A percentile compares a stretch with the other conserved stretches of the same genome.
Evolutionary conservation across 768 basidiomycete species (phyloP).

Genomic region (Epithele typhae): DNA sequence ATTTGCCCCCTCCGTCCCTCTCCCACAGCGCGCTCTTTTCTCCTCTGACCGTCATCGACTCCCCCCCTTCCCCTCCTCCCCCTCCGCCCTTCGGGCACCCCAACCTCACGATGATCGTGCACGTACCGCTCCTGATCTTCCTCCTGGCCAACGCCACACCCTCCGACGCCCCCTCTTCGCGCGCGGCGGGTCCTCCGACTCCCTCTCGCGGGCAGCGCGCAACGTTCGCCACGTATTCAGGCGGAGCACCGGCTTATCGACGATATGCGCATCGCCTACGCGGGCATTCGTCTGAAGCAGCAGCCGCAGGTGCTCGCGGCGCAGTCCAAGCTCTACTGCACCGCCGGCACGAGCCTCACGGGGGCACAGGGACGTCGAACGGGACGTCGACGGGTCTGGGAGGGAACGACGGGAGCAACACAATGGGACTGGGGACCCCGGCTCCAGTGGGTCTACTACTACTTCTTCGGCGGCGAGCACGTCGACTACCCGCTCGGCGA

Average conservation of each 20-base stretch:
- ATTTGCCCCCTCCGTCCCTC: too few relatives aligned
- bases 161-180: constrained; percentile 20
- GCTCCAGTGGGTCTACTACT: constrained; percentile 32
- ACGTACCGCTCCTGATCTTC: constrained; percentile 26
- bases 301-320: constrained; percentile 3
- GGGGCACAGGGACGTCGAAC: constrained; percentile 1
- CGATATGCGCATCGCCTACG: constrained; percentile 66
- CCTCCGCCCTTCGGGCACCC: constrained; percentile 1
- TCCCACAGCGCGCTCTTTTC: too few relatives aligned
- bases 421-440: constrained; percentile 10
- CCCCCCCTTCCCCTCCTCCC: neutral
- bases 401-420: neutral
- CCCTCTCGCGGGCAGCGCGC: constrained; percentile 40
- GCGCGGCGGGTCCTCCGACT: constrained; percentile 21
- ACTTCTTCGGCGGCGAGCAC: too few relatives aligned
- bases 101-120: constrained; percentile 21
- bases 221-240: constrained; percentile 52
- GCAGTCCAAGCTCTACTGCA: constrained; percentile 19
- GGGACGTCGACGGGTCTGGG: neutral
- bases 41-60: neutral
- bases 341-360: constrained; percentile 6
- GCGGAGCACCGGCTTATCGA: constrained; percentile 58
- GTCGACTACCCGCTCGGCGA: too few relatives aligned
- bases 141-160: constrained; percentile 26
- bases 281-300: constrained; percentile 39